Conservation (phyloP, 305 asterid species). For the Solanum hybrid region DNA sequence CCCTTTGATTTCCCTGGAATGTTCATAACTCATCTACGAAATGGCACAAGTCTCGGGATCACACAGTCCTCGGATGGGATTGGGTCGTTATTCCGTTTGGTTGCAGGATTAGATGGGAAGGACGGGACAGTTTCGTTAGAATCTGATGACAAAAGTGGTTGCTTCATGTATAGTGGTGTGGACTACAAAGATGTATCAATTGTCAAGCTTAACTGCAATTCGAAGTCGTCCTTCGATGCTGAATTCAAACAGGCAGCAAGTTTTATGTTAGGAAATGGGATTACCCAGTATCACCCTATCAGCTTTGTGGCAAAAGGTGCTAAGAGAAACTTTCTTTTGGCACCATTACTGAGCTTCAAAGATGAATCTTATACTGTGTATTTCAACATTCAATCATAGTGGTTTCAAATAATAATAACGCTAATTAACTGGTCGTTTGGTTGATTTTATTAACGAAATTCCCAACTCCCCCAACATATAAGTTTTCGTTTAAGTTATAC, state of each 20-base stretch:
- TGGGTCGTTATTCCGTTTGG: constrained; percentile 32
- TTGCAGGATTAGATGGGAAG: constrained; percentile 41
- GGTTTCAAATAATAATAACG: neutral
- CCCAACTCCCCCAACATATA: neutral
- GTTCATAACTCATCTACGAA: constrained; percentile 34
- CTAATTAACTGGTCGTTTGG: neutral
- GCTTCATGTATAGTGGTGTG: constrained; percentile 32
- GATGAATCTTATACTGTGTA: constrained; percentile 83
- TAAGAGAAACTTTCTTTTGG: constrained; percentile 40
- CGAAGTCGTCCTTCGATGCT: constrained; percentile 10
- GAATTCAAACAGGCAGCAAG: constrained; percentile 41
- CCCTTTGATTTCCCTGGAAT: constrained; percentile 51
- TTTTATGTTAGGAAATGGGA: constrained; percentile 37
- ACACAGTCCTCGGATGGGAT: constrained; percentile 13
- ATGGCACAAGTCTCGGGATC: constrained; percentile 28
- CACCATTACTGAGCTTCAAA: constrained; percentile 52
- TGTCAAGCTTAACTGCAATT: constrained; percentile 32
- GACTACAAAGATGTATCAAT: constrained; percentile 12
- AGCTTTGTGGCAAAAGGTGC: constrained; percentile 75
- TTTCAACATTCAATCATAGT: constrained; percentile 26
- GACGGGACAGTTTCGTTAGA: constrained; percentile 44
- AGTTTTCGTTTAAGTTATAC: neutral
- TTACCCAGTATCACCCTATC: constrained; percentile 51
- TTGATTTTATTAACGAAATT: neutral
- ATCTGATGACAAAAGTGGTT: constrained; percentile 33